Evolutionary conservation across 176 grass and related monocot genomes (phyloP), one percentile per base, ranked within the genome.

Genomic region (Raddia guianensis): DNA sequence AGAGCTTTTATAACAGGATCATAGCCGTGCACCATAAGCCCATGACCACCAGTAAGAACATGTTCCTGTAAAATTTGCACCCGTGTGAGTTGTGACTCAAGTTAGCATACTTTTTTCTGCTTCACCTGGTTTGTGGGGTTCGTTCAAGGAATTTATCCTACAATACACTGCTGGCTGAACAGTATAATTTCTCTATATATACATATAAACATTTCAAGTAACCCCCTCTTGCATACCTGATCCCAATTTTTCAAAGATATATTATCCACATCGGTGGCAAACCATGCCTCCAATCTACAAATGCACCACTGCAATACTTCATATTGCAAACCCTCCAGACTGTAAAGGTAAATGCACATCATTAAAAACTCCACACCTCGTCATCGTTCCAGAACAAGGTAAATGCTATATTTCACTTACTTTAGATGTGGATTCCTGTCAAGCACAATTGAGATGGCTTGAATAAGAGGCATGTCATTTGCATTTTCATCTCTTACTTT

Each of bases 301-400:
- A 99, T 86, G 79, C 94, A 99, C 96, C 96, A 99, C 81, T 99
- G 96, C 48, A 99, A 64, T 66, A 99, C 96, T 91, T 99, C 93
- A 78, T 95, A 88, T 33, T 79, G 86, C 75, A 95, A 74, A 59
- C 96, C 93, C 63, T 90, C 85, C 64, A 94, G 79, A 76, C 96
- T 99, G 58, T 9, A 83, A 76, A 77, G 51, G 20, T 81, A 68
- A 75, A 54, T 60, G 73, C 62, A 76, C 58, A 70, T 54, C 63
- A 37, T 72, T 74, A 77, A 80, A 16, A 40, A 77, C 45, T 74
- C 0, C 49, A 55, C 70, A 9, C 48, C 13, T 66, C 16, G 58
- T 50, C 10, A 12, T 34, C 12, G 19, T 73, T 34, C 46, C 50
- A 50, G 12, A 87, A 6, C 43, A 46, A 68, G 5, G 37, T n/a